A percentile compares a stretch with the other conserved stretches of the same genome.
phyloP scores from a whole-genome alignment of 208 protist species.

The Trypanosoma platydactyli region DNA sequence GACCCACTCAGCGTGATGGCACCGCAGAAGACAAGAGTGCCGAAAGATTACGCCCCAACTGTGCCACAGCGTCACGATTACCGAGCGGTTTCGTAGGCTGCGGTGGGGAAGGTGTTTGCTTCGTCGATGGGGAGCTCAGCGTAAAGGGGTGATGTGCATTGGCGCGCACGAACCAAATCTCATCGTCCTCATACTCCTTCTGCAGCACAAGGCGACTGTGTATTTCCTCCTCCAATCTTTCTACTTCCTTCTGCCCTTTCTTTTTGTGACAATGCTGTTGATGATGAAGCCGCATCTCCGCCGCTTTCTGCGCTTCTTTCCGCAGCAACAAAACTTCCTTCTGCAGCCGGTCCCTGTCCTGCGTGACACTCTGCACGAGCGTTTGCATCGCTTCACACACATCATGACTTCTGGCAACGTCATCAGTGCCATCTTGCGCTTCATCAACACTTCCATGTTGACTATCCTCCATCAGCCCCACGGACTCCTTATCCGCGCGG shows the following conservation, averaged over 20 bases:
- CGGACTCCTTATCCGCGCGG: constrained; percentile 48
- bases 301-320: constrained; percentile 2
- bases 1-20: background rate
- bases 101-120: background rate
- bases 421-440: background rate
- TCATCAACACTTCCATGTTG: no score
- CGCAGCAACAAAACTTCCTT: constrained; percentile 14
- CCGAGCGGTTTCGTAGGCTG: background rate
- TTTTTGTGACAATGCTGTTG: no score
- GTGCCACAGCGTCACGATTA: constrained; percentile 2
- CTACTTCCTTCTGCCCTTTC: background rate
- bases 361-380: constrained; percentile 25
- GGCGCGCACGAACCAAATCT: constrained; percentile 16
- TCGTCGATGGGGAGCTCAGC: constrained; percentile 11
- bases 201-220: constrained; percentile 9
- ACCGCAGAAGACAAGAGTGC: constrained; percentile 18
- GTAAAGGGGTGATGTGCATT: constrained; percentile 16
- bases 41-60: constrained; percentile 23
- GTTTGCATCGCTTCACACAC: constrained; percentile 28
- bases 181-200: constrained; percentile 24
- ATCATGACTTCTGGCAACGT: constrained; percentile 7
- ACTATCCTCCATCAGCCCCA: constrained; percentile 16
- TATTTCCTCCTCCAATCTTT: constrained; percentile 7
- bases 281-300: background rate
- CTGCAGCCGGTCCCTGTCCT: constrained; percentile 25